Base-by-base conservation (phyloP, 202 grass and related monocot species). In the Saccharum hybrid region DNA sequence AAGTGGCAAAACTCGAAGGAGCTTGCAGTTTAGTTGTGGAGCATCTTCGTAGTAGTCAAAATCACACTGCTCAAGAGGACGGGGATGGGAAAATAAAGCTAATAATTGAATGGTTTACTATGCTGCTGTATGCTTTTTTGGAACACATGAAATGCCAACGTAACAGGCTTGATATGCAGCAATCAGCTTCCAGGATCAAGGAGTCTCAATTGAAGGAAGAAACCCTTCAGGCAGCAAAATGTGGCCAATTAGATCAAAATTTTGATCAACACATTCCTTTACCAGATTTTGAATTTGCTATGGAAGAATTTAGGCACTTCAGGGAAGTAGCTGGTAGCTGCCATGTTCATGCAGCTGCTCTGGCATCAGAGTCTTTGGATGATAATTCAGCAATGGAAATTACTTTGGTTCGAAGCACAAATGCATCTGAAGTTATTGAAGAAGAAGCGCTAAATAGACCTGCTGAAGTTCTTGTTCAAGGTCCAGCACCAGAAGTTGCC, bases 161-260 rank as follows among this genome's bases (percentile, higher is more conserved):
- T 68, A 66, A 89, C 49, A 98, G 85, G 57, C 82, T 98, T 63
- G 81, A 94, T 63, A 63, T 12, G n/a, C 86, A 87, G 71, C 90
- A 98, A 81, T 88, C 81, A 83, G 33, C 41, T 85, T 51, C 72
- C 63, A 85, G 75, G 81, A 74, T 76, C 28, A 83, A 91, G 41
- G 96, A 98, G 84, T 79, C 63, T 60, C 84, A 85, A 10, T 79
- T 94, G 87, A 98, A 89, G 81, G 88, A 87, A 75, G 81, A 81
- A 36, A 89, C 63, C 76, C 41, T 89, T 61, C 36, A 90, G 79
- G 86, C 88, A 51, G 89, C 89, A 62, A 98, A 94, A 82, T 75
- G 80, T 74, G 91, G 89, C 66, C 89, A 86, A 57, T 80, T 96
- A 75, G 81, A 83, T 76, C 78, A 86, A 52, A 91, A 80, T 51